These are phyloP conservation scores for Phytophthora sansomeana DNA, from an alignment of 352 stramenopile species.

Conservation along the genomic window DNA sequence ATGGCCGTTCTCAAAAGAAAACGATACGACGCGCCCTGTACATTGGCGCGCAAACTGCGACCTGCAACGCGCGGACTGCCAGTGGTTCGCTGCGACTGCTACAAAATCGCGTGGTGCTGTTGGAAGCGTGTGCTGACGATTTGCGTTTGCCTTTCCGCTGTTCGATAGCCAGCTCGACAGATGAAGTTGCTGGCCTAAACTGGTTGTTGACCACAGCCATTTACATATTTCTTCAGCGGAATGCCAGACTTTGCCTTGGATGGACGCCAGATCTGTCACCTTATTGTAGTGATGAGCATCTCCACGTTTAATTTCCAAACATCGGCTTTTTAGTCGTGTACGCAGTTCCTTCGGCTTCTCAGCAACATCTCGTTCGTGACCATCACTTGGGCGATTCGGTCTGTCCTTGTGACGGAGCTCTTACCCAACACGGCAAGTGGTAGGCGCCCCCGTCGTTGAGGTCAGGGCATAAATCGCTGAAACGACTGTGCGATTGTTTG, in stretches of 20 bases:
- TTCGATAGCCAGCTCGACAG: constrained; percentile 21
- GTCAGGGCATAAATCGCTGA: background rate
- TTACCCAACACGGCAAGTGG: constrained; percentile 6
- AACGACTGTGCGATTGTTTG: background rate
- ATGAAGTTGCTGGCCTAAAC: background rate
- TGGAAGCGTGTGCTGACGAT: constrained; percentile 8
- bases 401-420: constrained; percentile 4
- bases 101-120: constrained; percentile 14
- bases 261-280: too few species aligned
- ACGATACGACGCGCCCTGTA: constrained; percentile 8
- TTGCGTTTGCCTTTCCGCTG: constrained; percentile 32
- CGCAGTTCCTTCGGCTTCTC: background rate
- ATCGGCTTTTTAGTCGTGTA: too few species aligned
- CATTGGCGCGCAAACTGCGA: constrained; percentile 11
- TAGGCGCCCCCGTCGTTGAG: background rate
- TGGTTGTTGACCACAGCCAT: background rate
- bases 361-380: background rate
- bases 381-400: background rate
- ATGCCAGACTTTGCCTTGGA: background rate
- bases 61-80: constrained; percentile 8
- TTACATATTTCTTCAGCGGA: background rate
- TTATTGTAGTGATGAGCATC: too few species aligned
- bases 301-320: too few species aligned
- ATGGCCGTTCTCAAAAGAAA: constrained; percentile 20
- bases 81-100: constrained; percentile 18